Conservation (phyloP, 148 eudicot genomes). For the Diospyros lotus region DNA sequence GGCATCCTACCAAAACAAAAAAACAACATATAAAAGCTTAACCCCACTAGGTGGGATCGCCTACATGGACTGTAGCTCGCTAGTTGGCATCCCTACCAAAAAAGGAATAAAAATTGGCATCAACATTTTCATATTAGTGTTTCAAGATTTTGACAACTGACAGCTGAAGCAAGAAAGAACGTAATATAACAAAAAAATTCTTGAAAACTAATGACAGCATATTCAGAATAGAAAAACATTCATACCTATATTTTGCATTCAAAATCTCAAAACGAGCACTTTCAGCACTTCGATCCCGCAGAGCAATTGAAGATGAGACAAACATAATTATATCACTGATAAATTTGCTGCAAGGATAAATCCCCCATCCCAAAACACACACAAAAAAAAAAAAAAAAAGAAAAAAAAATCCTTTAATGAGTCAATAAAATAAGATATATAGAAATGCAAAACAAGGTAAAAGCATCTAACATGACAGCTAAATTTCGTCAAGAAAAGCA, state of each 20-base stretch:
- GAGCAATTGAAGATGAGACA: slow-evolving; percentile 73
- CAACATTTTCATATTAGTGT: too few species aligned
- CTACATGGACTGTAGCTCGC: too few species aligned
- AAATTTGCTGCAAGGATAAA: slow-evolving; percentile 58
- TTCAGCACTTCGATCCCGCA: slow-evolving; percentile 74
- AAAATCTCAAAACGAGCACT: slow-evolving; percentile 87
- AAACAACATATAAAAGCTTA: too few species aligned
- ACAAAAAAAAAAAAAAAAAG: not conserved
- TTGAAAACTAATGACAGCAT: too few species aligned
- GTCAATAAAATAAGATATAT: not conserved
- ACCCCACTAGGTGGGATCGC: too few species aligned
- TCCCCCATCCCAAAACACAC: not conserved
- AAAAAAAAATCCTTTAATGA: not conserved
- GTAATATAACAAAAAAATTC: too few species aligned
- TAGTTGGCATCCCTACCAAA: too few species aligned
- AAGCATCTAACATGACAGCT: not conserved
- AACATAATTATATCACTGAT: slow-evolving; percentile 83
- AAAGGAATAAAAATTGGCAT: too few species aligned
- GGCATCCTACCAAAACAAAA: too few species aligned
- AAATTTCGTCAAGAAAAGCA: too few species aligned
- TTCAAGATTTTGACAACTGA: too few species aligned
- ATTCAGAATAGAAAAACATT: not conserved
- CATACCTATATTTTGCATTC: slow-evolving; percentile 76
- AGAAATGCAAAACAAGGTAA: not conserved
- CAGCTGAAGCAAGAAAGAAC: too few species aligned